Conservation (phyloP, 2,329 filamentous ascomycete genomes). For the Phialemonium atrogriseum region DNA sequence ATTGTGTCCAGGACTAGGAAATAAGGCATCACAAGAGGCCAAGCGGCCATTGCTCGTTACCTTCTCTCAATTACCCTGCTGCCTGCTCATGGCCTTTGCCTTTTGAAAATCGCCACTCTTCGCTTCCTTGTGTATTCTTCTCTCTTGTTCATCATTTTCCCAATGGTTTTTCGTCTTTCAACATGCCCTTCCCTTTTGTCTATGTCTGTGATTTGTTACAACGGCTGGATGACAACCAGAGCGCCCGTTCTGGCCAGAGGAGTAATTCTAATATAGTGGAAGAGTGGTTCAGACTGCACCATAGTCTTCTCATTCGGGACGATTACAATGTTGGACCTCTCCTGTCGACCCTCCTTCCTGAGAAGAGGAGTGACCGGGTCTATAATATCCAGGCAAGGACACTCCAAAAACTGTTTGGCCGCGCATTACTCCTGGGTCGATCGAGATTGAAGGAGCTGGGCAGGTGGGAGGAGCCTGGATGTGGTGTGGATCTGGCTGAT, state of each 20-base stretch:
- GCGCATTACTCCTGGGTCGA: constrained; percentile 55
- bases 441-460: constrained; percentile 54
- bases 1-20: no score
- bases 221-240: constrained; percentile 44
- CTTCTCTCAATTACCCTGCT: not conserved
- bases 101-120: no score
- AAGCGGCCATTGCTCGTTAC: no score
- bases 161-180: not conserved
- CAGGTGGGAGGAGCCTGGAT: constrained; percentile 49
- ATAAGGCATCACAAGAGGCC: no score
- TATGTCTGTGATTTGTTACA: constrained; percentile 68
- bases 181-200: constrained; percentile 61
- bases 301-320: constrained; percentile 44
- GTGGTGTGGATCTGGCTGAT: constrained; percentile 58
- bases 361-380: constrained; percentile 68
- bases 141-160: not conserved
- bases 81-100: constrained; percentile 1
- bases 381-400: constrained; percentile 58
- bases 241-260: constrained; percentile 20
- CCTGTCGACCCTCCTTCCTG: constrained; percentile 68
- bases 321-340: constrained; percentile 54
- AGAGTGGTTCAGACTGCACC: constrained; percentile 63
- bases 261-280: constrained; percentile 31
- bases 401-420: constrained; percentile 59
- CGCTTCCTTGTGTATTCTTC: no score